Conservation (phyloP, 75 land plant species). For the Cryptomeria japonica region DNA sequence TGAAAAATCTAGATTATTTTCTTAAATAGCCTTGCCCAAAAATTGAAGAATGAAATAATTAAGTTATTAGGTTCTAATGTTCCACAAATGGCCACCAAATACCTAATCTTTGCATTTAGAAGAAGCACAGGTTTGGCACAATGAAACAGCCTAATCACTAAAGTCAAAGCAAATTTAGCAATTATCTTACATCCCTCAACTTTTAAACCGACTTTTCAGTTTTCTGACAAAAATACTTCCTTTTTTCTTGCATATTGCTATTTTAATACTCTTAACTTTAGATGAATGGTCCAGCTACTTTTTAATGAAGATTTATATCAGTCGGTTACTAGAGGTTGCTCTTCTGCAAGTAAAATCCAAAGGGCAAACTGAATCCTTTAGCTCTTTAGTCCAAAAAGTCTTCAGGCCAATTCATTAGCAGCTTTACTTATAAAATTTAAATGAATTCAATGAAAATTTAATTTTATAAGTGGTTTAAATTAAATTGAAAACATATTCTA, state of each 20-base stretch:
- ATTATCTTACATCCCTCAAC: background rate
- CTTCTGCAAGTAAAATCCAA: background rate
- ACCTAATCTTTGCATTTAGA: too few species aligned
- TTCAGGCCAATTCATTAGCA: background rate
- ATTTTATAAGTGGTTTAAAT: background rate
- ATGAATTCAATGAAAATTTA: background rate
- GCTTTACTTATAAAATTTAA: background rate
- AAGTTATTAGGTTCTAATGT: too few species aligned
- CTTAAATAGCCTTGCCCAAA: too few species aligned
- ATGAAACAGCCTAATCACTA: too few species aligned
- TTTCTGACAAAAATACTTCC: background rate
- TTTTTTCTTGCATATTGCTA: background rate
- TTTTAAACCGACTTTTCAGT: background rate
- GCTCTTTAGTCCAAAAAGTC: background rate
- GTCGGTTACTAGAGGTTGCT: background rate
- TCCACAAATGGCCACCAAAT: too few species aligned
- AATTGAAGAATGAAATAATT: too few species aligned
- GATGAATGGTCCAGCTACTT: background rate
- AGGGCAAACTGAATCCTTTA: background rate
- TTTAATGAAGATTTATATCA: background rate
- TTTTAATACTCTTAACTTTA: background rate
- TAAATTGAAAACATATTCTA: background rate
- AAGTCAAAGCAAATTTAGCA: background rate
- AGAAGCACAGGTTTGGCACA: too few species aligned
- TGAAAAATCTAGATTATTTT: too few species aligned